These are phyloP conservation scores for Trichosanthes truncata DNA, from an alignment of 306 rosid genomes.

Conservation along the genomic window DNA sequence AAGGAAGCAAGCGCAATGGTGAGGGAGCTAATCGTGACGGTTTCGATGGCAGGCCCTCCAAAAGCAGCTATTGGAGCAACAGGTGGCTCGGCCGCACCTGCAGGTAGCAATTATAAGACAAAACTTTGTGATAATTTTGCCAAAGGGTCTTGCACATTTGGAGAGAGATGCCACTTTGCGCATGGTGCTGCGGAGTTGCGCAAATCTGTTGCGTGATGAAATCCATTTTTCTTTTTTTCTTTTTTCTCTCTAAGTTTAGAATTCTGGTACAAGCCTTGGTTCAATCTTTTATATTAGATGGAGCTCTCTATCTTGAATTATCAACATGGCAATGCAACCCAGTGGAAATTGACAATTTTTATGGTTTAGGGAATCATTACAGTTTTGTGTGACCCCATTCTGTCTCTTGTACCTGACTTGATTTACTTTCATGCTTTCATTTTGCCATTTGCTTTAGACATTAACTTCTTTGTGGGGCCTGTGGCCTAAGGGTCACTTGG, in stretches of 20 bases:
- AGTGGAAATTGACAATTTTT: not conserved
- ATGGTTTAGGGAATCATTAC: not conserved
- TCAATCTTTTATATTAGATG: not conserved
- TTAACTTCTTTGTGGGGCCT: too few species aligned
- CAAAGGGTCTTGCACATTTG: conserved; percentile 90
- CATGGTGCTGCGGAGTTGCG: conserved; percentile 79
- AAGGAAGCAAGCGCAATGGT: conserved; percentile 81
- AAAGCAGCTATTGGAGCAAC: conserved; percentile 20
- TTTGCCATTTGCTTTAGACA: too few species aligned
- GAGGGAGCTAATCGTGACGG: conserved; percentile 52
- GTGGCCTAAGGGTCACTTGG: too few species aligned
- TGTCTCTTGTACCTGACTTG: not conserved
- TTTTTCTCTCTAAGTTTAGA: not conserved
- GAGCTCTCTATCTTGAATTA: not conserved
- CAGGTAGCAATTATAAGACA: conserved; percentile 63
- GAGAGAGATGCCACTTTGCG: conserved; percentile 92
- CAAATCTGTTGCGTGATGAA: conserved; percentile 31
- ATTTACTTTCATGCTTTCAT: not conserved
- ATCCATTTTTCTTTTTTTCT: not conserved
- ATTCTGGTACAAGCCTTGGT: not conserved
- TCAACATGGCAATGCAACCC: not conserved
- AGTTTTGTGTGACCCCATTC: too few species aligned
- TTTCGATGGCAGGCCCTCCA: conserved; percentile 41
- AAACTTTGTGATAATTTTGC: conserved; percentile 79
- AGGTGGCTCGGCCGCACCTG: conserved; percentile 34